phyloP scores from a whole-genome alignment of 2,329 filamentous ascomycete genomes.

The Leptographium procerum region DNA sequence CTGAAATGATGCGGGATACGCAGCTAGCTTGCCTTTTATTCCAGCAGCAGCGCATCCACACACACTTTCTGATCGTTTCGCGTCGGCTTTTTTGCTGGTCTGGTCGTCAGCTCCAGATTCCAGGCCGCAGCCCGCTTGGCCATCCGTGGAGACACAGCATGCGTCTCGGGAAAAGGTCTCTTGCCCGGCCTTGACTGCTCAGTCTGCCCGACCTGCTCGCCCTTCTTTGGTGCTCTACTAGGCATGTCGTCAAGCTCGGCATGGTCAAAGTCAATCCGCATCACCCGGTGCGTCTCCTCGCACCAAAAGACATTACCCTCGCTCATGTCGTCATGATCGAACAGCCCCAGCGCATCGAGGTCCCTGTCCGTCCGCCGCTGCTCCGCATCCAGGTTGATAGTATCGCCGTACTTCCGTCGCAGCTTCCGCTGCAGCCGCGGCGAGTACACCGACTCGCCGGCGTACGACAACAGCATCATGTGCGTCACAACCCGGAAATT shows the following conservation, averaged over 20 bases:
- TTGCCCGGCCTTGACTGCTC: not conserved
- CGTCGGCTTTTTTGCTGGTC: not conserved
- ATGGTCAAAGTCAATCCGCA: constrained; percentile 5
- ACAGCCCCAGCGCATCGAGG: not conserved
- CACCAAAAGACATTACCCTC: not conserved
- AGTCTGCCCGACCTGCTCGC: not conserved
- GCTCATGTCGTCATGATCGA: not conserved
- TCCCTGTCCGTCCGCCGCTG: not conserved
- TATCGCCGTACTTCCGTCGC: not conserved
- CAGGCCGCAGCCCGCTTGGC: not conserved
- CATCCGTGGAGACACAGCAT: not conserved
- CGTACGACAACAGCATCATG: constrained; percentile 11
- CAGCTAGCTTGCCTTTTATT: not conserved
- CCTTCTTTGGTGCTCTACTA: not conserved
- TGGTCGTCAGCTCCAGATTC: not conserved
- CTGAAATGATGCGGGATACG: too few species aligned
- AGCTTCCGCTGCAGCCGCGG: not conserved
- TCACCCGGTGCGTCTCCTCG: not conserved
- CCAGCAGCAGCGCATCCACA: not conserved
- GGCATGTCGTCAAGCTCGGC: not conserved
- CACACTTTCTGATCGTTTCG: not conserved
- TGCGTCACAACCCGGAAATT: constrained; percentile 1
- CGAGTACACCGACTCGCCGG: not conserved
- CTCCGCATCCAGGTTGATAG: not conserved
- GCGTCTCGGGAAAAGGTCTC: not conserved